Percentiles rank a stretch among this genome's conserved stretches.
phyloP scores from a whole-genome alignment of 2,329 filamentous ascomycete genomes.

The Scedosporium boydii region DNA sequence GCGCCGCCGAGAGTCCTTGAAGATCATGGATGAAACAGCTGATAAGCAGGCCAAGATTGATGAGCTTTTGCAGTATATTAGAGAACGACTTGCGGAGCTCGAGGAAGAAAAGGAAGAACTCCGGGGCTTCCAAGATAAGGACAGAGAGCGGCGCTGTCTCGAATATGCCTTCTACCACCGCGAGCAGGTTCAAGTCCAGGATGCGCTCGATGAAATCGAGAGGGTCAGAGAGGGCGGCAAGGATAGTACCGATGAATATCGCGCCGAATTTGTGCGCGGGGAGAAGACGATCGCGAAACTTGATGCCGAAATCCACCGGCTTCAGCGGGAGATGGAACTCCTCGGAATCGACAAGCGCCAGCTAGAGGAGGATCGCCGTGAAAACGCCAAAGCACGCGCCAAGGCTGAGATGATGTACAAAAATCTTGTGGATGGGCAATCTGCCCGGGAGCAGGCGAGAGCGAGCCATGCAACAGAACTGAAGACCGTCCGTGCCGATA shows the following conservation, averaged over 20 bases:
- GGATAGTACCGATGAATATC: constrained; percentile 74
- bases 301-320: constrained; percentile 67
- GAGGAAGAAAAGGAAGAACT: constrained; percentile 98
- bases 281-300: constrained; percentile 72
- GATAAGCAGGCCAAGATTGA: constrained; percentile 94
- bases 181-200: constrained; percentile 71
- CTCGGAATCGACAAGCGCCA: constrained; percentile 77
- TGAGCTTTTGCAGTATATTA: constrained; percentile 82
- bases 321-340: constrained; percentile 76
- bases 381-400: constrained; percentile 68
- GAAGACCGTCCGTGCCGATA: constrained; percentile 61
- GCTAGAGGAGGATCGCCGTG: constrained; percentile 80
- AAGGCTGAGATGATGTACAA: constrained; percentile 82
- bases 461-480: constrained; percentile 63
- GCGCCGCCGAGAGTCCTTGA: constrained; percentile 79
- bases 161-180: constrained; percentile 92
- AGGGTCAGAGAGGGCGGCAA: constrained; percentile 71
- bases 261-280: constrained; percentile 64
- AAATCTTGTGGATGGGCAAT: constrained; percentile 72
- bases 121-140: constrained; percentile 87
- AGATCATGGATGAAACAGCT: constrained; percentile 95
- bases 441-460: constrained; percentile 63
- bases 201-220: constrained; percentile 74
- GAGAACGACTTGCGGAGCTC: constrained; percentile 76
- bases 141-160: constrained; percentile 80